phyloP scores from a whole-genome alignment of 2,329 filamentous ascomycete species.

The Atkinsonella texensis region DNA sequence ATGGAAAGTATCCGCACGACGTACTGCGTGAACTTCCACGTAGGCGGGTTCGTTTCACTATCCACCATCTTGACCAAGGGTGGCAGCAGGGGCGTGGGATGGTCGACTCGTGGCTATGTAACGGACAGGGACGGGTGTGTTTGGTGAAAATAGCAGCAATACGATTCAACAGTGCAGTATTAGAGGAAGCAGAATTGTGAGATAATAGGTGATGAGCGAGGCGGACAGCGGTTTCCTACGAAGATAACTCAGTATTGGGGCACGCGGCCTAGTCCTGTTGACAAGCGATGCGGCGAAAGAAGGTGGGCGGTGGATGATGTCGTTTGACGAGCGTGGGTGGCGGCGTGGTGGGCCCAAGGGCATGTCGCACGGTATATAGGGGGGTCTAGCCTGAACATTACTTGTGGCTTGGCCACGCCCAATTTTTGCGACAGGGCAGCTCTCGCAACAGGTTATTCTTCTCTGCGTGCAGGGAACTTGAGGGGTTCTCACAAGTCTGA shows the following conservation, averaged over 20 bases:
- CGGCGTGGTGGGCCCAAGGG: constrained; percentile 11
- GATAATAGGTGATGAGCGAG: constrained; percentile 3
- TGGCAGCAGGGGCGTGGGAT: constrained; percentile 18
- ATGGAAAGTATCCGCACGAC: constrained; percentile 22
- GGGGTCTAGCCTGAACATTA: too few relatives aligned
- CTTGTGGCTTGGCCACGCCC: too few relatives aligned
- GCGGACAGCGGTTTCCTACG: constrained; percentile 3
- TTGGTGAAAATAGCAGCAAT: not conserved
- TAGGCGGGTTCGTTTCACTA: constrained; percentile 84
- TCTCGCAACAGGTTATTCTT: constrained; percentile 7
- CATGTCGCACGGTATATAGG: too few relatives aligned
- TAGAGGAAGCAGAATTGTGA: not conserved
- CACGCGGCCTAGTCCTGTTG: constrained; percentile 9
- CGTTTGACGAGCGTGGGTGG: constrained; percentile 12
- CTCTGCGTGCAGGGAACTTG: not conserved
- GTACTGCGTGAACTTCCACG: constrained; percentile 99
- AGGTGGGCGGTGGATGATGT: constrained; percentile 15
- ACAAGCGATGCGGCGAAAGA: constrained; percentile 11
- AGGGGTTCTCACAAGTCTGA: not conserved
- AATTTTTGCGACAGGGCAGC: constrained; percentile 4
- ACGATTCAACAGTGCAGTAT: not conserved
- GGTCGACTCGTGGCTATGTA: constrained; percentile 7
- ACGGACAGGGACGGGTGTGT: not conserved
- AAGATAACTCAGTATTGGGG: constrained; percentile 6
- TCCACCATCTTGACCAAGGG: constrained; percentile 71